phyloP scores from a whole-genome alignment of 108 stramenopile genomes.

The Thalassiosira profunda region DNA sequence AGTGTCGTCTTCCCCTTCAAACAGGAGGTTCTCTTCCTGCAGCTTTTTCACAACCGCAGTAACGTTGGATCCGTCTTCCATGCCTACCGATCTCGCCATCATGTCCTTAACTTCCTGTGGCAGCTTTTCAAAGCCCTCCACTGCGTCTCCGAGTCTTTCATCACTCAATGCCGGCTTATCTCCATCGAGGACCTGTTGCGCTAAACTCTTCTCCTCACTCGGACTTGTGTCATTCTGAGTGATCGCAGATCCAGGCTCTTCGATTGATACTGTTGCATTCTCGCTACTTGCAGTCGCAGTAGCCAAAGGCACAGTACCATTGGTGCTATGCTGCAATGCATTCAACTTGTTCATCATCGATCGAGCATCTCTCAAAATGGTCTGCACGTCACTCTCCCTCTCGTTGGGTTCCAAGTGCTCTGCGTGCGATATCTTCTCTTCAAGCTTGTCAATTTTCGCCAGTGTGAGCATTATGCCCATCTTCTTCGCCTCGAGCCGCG shows the following conservation, averaged over 20 bases:
- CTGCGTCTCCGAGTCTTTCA: conserved; percentile 46
- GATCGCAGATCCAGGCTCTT: neutral
- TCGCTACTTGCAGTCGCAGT: neutral
- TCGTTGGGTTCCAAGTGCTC: neutral
- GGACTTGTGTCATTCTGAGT: neutral
- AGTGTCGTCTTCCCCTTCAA: conserved; percentile 23
- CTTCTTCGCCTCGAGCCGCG: conserved; percentile 38
- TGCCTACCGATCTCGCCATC: conserved; percentile 44
- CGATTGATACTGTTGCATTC: neutral
- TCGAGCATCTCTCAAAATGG: conserved; percentile 1
- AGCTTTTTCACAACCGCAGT: conserved; percentile 46
- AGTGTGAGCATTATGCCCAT: conserved; percentile 31
- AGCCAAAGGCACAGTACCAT: neutral
- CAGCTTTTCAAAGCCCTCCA: conserved; percentile 25
- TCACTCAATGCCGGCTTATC: conserved; percentile 11
- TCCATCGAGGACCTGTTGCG: conserved; percentile 7
- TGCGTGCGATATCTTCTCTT: conserved; percentile 4
- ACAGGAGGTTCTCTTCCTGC: conserved; percentile 31
- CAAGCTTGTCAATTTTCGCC: conserved; percentile 38
- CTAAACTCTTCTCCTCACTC: conserved; percentile 1
- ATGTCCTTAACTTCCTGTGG: conserved; percentile 40
- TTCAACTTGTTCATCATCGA: conserved; percentile 5
- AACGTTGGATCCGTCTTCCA: conserved; percentile 34
- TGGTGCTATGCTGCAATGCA: neutral
- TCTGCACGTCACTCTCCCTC: conserved; percentile 3